Evolutionary conservation across 1,284 basidiomycete genomes (phyloP).

Genomic region (Lentinus polychrous): DNA sequence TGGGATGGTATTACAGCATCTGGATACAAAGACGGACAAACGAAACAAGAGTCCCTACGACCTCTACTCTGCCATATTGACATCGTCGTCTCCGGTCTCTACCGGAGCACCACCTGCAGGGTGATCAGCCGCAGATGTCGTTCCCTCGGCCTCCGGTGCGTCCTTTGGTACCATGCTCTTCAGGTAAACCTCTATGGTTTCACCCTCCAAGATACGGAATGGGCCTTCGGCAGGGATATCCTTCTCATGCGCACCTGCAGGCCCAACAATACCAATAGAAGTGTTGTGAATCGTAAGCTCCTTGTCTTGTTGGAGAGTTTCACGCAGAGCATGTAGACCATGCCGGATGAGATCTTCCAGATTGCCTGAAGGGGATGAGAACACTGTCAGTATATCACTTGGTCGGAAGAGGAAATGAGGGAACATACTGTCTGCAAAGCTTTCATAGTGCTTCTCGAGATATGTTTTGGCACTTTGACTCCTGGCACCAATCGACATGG

Average conservation of each 20-base stretch:
- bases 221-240: slow-evolving; percentile 41
- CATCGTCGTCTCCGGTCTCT: slow-evolving; percentile 55
- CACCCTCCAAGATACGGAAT: slow-evolving; percentile 80
- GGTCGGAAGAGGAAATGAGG: neutral
- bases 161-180: slow-evolving; percentile 66
- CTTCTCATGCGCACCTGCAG: slow-evolving; percentile 52
- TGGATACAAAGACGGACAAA: no score
- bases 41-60: no score
- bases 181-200: slow-evolving; percentile 65
- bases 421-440: slow-evolving; percentile 75
- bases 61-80: slow-evolving; percentile 65
- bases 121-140: slow-evolving; percentile 27
- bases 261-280: slow-evolving; percentile 85
- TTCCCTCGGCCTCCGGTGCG: slow-evolving; percentile 28
- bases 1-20: no score
- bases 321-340: slow-evolving; percentile 87
- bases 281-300: slow-evolving; percentile 90
- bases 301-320: slow-evolving; percentile 97
- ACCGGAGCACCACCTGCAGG: slow-evolving; percentile 25
- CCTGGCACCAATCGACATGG: slow-evolving; percentile 97
- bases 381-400: slow-evolving; percentile 1
- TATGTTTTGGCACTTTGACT: slow-evolving; percentile 99
- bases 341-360: slow-evolving; percentile 86
- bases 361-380: slow-evolving; percentile 41
- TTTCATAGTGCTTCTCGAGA: slow-evolving; percentile 89